Conservation (phyloP, 176 grass and related monocot genomes). For the Phoenix dactylifera region DNA sequence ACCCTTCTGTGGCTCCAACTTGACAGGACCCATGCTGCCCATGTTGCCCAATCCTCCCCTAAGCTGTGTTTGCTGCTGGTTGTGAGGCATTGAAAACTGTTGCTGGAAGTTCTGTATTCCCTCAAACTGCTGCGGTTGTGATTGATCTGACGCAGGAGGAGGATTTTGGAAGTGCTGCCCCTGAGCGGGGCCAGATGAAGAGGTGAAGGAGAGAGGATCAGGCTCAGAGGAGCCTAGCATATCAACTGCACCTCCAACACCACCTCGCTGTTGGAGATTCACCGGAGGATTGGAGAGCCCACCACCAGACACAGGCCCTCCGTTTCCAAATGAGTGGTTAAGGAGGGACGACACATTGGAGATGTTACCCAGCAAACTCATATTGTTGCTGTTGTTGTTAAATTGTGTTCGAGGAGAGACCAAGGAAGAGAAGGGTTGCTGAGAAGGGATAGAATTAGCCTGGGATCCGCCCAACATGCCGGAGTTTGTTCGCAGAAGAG, state of each 20-base stretch:
- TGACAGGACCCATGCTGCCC: neutral
- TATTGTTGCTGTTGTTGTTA: slow-evolving; percentile 5
- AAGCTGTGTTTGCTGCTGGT: slow-evolving; percentile 11
- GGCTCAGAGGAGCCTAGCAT: neutral
- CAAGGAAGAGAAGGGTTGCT: slow-evolving; percentile 23
- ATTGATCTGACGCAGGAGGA: neutral
- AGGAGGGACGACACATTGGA: slow-evolving; percentile 19
- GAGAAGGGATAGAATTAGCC: neutral
- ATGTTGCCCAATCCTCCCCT: slow-evolving; percentile 12
- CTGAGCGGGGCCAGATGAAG: neutral
- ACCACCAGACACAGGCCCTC: slow-evolving; percentile 2
- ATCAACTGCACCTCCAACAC: neutral
- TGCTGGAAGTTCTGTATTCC: slow-evolving; percentile 20
- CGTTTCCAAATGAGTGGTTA: slow-evolving; percentile 12
- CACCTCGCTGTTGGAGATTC: slow-evolving; percentile 1
- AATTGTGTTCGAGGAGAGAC: slow-evolving; percentile 28
- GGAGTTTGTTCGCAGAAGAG: slow-evolving; percentile 27
- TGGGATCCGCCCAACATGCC: neutral
- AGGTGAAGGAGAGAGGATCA: slow-evolving; percentile 2
- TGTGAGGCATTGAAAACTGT: slow-evolving; percentile 18
- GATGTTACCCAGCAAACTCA: slow-evolving; percentile 18
- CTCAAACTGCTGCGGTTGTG: slow-evolving; percentile 9
- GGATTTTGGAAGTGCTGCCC: slow-evolving; percentile 2
- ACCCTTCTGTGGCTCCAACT: neutral
- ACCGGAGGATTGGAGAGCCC: neutral